phyloP scores from a whole-genome alignment of 768 basidiomycete genomes.

The Phaeolepiota aurea region DNA sequence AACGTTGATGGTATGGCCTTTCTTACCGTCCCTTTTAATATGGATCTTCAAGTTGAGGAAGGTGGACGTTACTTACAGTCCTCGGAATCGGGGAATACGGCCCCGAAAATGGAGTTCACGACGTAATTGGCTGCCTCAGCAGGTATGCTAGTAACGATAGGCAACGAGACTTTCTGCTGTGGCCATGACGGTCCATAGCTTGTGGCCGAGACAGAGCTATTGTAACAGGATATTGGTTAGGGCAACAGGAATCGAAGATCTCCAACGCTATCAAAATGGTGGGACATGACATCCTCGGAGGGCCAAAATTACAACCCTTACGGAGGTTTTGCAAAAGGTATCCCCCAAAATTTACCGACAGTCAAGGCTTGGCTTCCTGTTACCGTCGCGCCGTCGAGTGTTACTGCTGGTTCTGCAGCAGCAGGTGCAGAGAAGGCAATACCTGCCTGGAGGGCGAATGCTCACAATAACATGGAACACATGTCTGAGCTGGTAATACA shows the following conservation, averaged over 20 bases:
- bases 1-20: slow-evolving; percentile 48
- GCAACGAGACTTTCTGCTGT: slow-evolving; percentile 31
- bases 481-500: too few species aligned
- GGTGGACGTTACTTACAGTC: slow-evolving; percentile 41
- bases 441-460: too few species aligned
- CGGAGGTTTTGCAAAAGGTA: slow-evolving; percentile 51
- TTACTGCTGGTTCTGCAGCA: slow-evolving; percentile 24
- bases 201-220: not conserved
- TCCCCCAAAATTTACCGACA: slow-evolving; percentile 36
- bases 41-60: not conserved
- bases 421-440: slow-evolving; percentile 11
- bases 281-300: not conserved
- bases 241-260: slow-evolving; percentile 1
- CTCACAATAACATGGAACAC: too few species aligned
- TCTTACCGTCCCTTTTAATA: not conserved
- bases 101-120: slow-evolving; percentile 17
- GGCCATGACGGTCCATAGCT: slow-evolving; percentile 15
- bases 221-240: not conserved
- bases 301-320: slow-evolving; percentile 15
- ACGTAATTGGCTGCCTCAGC: slow-evolving; percentile 24
- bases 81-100: slow-evolving; percentile 26
- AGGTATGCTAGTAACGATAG: slow-evolving; percentile 24
- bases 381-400: slow-evolving; percentile 35
- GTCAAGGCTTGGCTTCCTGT: slow-evolving; percentile 25
- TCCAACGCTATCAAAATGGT: not conserved